A percentile compares a stretch with the other conserved stretches of the same genome.
Evolutionary conservation across 495 filamentous ascomycete species (phyloP).

Genomic region (Aspergillus funiculosus): DNA sequence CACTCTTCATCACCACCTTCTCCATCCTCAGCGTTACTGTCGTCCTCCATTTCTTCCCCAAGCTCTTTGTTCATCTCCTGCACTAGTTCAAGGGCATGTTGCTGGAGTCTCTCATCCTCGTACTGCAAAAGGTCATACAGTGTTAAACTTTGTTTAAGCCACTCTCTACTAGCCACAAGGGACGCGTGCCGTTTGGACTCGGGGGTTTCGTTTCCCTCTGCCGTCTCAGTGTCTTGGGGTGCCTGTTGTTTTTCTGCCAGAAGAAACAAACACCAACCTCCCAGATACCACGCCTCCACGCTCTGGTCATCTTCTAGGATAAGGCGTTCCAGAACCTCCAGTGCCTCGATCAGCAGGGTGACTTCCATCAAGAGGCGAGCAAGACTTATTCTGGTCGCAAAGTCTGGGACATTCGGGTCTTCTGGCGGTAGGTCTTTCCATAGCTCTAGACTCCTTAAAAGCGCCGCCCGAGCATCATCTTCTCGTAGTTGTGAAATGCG

Average conservation of each 20-base stretch:
- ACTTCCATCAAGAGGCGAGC: conserved; percentile 85
- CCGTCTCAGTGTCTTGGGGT: conserved; percentile 32
- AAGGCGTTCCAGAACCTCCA: conserved; percentile 77
- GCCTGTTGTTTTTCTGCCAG: conserved; percentile 60
- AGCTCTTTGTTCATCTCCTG: conserved; percentile 51
- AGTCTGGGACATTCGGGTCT: conserved; percentile 63
- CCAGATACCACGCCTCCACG: conserved; percentile 94
- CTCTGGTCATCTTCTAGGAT: conserved; percentile 84
- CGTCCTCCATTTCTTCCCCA: conserved; percentile 49
- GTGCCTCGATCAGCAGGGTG: conserved; percentile 72
- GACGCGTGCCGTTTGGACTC: conserved; percentile 35
- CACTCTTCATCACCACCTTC: conserved; percentile 39
- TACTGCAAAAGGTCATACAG: conserved; percentile 45
- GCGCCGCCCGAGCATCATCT: conserved; percentile 72
- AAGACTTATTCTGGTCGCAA: conserved; percentile 75
- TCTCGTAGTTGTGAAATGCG: conserved; percentile 77
- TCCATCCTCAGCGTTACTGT: conserved; percentile 43
- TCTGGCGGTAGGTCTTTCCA: conserved; percentile 74
- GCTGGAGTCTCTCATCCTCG: conserved; percentile 48
- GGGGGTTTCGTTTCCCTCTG: conserved; percentile 27
- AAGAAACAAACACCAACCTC: conserved; percentile 83
- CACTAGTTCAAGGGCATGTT: conserved; percentile 53
- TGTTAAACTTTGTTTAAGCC: conserved; percentile 47
- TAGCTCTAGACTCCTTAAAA: conserved; percentile 65
- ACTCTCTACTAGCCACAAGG: conserved; percentile 45